Evolutionary conservation across 2,329 filamentous ascomycete genomes (phyloP).

Genomic region (Zasmidium angulare): DNA sequence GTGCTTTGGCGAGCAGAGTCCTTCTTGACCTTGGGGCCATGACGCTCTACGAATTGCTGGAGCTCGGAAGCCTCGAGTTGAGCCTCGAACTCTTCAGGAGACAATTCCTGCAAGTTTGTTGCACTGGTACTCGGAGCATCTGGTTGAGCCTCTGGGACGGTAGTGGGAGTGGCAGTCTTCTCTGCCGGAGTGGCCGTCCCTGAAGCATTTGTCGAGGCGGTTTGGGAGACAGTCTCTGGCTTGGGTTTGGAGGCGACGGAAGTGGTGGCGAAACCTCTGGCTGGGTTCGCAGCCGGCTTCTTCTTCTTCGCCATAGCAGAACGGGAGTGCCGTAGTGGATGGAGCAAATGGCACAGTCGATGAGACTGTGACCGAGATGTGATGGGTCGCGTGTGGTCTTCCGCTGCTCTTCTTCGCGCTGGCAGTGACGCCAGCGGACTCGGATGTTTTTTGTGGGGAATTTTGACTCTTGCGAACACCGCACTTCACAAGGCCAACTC

Average conservation of each 20-base stretch:
- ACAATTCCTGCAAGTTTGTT: constrained; percentile 56
- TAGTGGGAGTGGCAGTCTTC: constrained; percentile 22
- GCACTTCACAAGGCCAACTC: not conserved
- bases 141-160: constrained; percentile 23
- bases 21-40: constrained; percentile 73
- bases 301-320: constrained; percentile 67
- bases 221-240: constrained; percentile 34
- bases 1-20: constrained; percentile 75
- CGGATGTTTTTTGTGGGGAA: not conserved
- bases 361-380: no score
- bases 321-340: constrained; percentile 1
- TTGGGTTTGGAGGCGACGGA: constrained; percentile 75
- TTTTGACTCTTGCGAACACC: not conserved
- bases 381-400: no score
- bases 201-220: constrained; percentile 28
- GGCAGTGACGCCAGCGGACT: not conserved
- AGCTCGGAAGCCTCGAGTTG: constrained; percentile 90
- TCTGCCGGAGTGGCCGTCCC: constrained; percentile 30
- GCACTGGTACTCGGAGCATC: constrained; percentile 11
- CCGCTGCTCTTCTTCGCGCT: no score
- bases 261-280: constrained; percentile 89
- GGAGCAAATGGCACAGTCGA: no score
- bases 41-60: constrained; percentile 81
- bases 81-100: constrained; percentile 83
- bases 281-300: constrained; percentile 83